A percentile compares a stretch with the other conserved stretches of the same genome.
Evolutionary conservation across 2,329 filamentous ascomycete genomes (phyloP).

Genomic region (Colletotrichum agaves): DNA sequence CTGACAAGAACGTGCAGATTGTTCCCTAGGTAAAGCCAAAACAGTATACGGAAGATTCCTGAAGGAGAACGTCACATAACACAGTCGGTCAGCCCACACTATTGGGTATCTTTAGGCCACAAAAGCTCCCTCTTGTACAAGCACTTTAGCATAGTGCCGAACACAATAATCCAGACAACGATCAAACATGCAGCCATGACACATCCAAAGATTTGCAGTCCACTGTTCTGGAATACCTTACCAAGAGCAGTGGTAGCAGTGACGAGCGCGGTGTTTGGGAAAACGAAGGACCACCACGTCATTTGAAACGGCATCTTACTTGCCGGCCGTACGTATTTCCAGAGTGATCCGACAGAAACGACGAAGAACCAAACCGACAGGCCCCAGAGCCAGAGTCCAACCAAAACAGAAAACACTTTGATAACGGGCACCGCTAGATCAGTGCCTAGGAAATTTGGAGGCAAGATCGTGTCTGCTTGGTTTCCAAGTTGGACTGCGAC

Average conservation of each 20-base stretch:
- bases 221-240: conserved; percentile 65
- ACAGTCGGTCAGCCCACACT: neutral
- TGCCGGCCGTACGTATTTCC: conserved; percentile 68
- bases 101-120: conserved; percentile 72
- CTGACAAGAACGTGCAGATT: too few relatives aligned
- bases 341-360: conserved; percentile 80
- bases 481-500: conserved; percentile 56
- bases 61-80: too few relatives aligned
- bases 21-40: too few relatives aligned
- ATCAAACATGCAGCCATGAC: conserved; percentile 74
- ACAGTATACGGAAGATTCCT: too few relatives aligned
- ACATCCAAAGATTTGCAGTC: conserved; percentile 74
- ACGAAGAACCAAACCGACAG: conserved; percentile 88
- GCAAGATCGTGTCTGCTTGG: conserved; percentile 55
- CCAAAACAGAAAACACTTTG: conserved; percentile 65
- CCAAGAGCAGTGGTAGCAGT: conserved; percentile 80
- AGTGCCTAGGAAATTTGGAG: conserved; percentile 54
- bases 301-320: conserved; percentile 79
- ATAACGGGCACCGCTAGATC: conserved; percentile 56
- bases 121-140: conserved; percentile 74
- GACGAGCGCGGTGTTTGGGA: conserved; percentile 81
- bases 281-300: conserved; percentile 88
- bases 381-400: conserved; percentile 83
- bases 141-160: conserved; percentile 76
- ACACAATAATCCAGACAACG: conserved; percentile 75